A percentile compares a stretch with the other conserved stretches of the same genome.
Conservation (phyloP, 257 asterid species). For the Galeopsis tetrahit region DNA sequence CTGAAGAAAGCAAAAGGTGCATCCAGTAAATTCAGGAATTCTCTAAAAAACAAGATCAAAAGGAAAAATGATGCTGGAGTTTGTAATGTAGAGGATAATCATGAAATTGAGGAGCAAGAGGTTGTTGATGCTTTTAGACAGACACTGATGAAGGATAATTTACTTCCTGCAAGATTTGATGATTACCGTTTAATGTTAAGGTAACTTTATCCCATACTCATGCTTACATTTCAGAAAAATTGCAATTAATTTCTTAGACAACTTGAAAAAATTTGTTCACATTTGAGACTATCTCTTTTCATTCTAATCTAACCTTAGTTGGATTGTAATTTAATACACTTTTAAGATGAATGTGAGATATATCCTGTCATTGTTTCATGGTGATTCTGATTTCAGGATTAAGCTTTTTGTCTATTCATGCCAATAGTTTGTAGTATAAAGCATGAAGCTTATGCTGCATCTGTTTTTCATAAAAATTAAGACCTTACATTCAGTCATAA, state of each 20-base stretch:
- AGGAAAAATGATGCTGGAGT: conserved; percentile 41
- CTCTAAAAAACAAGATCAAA: conserved; percentile 43
- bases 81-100: conserved; percentile 44
- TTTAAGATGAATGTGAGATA: neutral
- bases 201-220: conserved; percentile 36
- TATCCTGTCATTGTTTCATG: neutral
- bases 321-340: conserved; percentile 9
- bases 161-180: conserved; percentile 70
- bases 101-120: conserved; percentile 50
- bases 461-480: conserved; percentile 11
- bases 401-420: conserved; percentile 4
- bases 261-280: conserved; percentile 20
- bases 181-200: conserved; percentile 66
- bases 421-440: conserved; percentile 15
- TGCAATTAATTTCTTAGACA: conserved; percentile 10
- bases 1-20: conserved; percentile 46
- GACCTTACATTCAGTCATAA: conserved; percentile 4
- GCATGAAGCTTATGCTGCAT: conserved; percentile 25
- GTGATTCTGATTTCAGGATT: neutral
- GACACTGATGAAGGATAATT: conserved; percentile 49
- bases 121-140: conserved; percentile 63
- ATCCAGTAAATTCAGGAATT: conserved; percentile 41
- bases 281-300: conserved; percentile 6
- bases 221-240: conserved; percentile 15
- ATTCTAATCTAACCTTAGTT: neutral